Conservation (phyloP, 2,329 filamentous ascomycete genomes). For the Botrytis sinoallii region DNA sequence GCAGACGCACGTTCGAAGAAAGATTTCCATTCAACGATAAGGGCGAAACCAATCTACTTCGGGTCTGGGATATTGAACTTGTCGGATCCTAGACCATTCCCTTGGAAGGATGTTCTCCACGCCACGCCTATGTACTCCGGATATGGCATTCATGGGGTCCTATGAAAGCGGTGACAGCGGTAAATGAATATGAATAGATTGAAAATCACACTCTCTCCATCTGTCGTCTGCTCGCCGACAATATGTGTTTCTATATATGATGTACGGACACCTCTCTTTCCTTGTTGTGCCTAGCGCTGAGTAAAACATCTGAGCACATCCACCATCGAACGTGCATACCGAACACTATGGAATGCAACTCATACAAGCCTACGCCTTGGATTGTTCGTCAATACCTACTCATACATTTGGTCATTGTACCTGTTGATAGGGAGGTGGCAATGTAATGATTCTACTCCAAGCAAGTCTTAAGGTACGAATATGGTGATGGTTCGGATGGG, state of each 20-base stretch:
- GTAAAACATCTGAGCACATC: background rate
- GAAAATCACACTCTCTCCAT: background rate
- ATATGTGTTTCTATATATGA: background rate
- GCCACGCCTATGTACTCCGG: background rate
- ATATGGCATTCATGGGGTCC: background rate
- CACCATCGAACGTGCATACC: background rate
- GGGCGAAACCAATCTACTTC: constrained; percentile 5
- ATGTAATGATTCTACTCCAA: background rate
- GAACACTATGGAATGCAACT: background rate
- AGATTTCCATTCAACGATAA: constrained; percentile 9
- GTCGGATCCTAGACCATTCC: background rate
- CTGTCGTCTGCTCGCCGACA: background rate
- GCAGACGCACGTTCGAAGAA: constrained; percentile 6
- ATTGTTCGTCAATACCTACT: background rate
- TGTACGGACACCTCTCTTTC: background rate
- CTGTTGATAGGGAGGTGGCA: background rate
- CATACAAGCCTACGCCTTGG: background rate
- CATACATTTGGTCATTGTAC: background rate
- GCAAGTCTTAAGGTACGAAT: background rate
- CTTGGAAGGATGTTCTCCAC: background rate
- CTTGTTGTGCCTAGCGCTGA: constrained; percentile 1
- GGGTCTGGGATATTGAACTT: background rate
- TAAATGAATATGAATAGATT: background rate
- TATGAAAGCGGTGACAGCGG: background rate
- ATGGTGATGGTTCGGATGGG: background rate